Evolutionary conservation across 176 grass and related monocot genomes (phyloP).

Genomic region (Avena insularis): DNA sequence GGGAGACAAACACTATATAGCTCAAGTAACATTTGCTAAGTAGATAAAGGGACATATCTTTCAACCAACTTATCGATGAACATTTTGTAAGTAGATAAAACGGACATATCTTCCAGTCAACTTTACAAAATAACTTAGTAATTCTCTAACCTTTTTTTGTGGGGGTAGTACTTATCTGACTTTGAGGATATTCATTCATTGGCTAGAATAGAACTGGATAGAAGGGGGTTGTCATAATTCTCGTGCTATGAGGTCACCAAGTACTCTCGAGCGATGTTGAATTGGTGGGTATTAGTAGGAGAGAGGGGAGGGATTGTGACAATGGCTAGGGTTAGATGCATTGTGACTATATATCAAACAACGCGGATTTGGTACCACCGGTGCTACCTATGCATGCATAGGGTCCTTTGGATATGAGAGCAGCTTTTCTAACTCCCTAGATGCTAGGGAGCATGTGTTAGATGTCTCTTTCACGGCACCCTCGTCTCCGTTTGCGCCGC

Average conservation of each 20-base stretch:
- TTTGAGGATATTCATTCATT: background rate
- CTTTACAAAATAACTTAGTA: background rate
- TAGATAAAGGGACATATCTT: background rate
- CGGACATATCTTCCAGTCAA: background rate
- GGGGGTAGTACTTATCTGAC: too few relatives aligned
- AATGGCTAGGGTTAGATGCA: background rate
- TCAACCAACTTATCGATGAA: background rate
- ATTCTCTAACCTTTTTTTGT: background rate
- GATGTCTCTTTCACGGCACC: too few relatives aligned
- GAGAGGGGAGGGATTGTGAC: background rate
- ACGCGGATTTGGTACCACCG: too few relatives aligned
- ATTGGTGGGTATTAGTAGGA: background rate
- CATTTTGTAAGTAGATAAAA: background rate
- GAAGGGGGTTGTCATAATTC: background rate
- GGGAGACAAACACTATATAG: background rate
- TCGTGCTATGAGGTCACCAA: background rate
- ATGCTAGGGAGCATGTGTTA: too few relatives aligned
- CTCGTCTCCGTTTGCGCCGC: too few relatives aligned
- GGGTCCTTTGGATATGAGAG: too few relatives aligned
- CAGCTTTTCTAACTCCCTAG: too few relatives aligned
- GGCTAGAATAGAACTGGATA: background rate
- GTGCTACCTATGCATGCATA: too few relatives aligned
- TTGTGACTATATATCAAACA: background rate
- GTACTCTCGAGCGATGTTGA: background rate
- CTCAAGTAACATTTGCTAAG: background rate